Evolutionary conservation across 116 monocot genomes (phyloP), one percentile per base, ranked within the genome.

Genomic region (Zostera marina): DNA sequence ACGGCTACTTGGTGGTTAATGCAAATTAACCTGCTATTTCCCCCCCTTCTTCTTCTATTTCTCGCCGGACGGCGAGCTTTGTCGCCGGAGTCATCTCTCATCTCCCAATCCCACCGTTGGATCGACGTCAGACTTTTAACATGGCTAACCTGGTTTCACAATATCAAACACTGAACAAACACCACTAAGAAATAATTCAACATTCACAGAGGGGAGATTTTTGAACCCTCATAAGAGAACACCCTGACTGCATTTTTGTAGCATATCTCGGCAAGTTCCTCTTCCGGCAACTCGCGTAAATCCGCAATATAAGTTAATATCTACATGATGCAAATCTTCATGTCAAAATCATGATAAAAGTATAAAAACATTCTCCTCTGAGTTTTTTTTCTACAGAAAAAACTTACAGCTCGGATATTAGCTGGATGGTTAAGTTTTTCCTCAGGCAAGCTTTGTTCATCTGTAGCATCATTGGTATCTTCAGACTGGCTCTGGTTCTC

Each of bases 221-320:
- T 88, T 22, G 89, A 96, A 38, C 89, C 85, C 23, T 75, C 71
- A 65, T 68, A 96, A 3, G 85, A 78, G 63, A 89, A 96, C 56
- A 96, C 44, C 41, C 64, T 73, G 7, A 38, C 56, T 13, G 96
- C 74, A 63, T 96, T 89, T 68, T 62, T 73, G 66, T 81, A 96
- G 61, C 74, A 80, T 22, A 76, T 23, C 38, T 85, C 85, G 12
- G 96, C 89, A 24, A 96, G 74, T 68, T 89, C 82, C 54, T 80
- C 80, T 70, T 82, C 72, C 17, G 82, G 64, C 54, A 85, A 82
- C 52, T 82, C 82, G n/a, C 88, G 82, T 59, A 96, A 60, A 9
- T 52, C 66, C 5, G 96, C 79, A n/a, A 83, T 82, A 72, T 82
- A 85, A 46, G 76, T 72, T 68, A 96, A 54, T 17, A 88, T 76